Conservation (phyloP, 345 rosid genomes). For the Eucalyptus curtisii region DNA sequence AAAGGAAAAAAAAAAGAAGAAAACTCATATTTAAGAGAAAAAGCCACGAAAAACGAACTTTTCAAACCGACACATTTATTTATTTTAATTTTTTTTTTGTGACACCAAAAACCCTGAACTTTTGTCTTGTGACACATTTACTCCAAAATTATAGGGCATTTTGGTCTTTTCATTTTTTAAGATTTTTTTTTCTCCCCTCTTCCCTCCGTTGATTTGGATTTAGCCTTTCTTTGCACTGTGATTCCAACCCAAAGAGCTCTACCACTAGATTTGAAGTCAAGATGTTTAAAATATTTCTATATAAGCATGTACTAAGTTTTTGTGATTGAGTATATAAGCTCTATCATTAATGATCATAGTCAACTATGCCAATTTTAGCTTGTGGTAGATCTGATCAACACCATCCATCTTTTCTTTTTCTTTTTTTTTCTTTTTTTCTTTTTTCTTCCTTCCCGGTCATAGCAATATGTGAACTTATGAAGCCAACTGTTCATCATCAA, state of each 20-base stretch:
- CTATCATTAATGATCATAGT: not conserved
- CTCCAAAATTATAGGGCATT: too few species aligned
- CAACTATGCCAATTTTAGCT: not conserved
- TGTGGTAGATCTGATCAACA: not conserved
- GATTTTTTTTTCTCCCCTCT: too few species aligned
- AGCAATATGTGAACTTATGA: not conserved
- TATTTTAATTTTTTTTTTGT: too few species aligned
- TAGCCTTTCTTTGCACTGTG: not conserved
- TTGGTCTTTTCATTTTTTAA: too few species aligned
- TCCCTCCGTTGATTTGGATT: not conserved
- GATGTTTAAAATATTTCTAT: not conserved
- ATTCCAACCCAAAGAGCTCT: not conserved
- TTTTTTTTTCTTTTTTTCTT: too few species aligned
- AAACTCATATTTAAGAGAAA: too few species aligned
- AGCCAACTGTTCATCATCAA: not conserved
- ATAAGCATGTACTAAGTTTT: not conserved
- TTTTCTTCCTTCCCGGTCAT: not conserved
- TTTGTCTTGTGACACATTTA: too few species aligned
- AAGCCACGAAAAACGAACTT: too few species aligned
- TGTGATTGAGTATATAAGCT: not conserved
- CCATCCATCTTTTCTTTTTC: not conserved
- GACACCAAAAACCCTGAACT: too few species aligned
- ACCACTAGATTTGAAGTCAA: not conserved
- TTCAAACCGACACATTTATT: too few species aligned
- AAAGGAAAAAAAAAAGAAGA: too few species aligned